These are phyloP conservation scores for Guyanaporus albipodus DNA, from an alignment of 768 basidiomycete species.

Conservation along the genomic window DNA sequence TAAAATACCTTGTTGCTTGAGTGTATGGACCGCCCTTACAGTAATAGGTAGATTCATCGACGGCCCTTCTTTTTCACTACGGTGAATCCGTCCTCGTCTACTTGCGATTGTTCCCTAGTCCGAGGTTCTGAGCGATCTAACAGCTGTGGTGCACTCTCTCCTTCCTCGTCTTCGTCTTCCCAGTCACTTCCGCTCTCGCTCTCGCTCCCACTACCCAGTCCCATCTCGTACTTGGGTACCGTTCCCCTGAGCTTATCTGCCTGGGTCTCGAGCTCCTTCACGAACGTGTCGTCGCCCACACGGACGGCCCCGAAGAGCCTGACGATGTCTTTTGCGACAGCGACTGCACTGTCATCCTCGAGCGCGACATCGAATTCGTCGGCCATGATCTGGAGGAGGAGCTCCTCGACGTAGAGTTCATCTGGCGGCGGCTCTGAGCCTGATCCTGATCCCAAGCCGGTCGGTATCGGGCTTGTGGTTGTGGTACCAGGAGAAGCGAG, in stretches of 20 bases:
- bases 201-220: slow-evolving; percentile 30
- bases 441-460: not conserved
- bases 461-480: not conserved
- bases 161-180: slow-evolving; percentile 42
- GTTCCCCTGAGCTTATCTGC: slow-evolving; percentile 58
- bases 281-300: slow-evolving; percentile 43
- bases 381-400: slow-evolving; percentile 76
- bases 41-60: slow-evolving; percentile 26
- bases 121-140: slow-evolving; percentile 37
- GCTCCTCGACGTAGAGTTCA: slow-evolving; percentile 73
- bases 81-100: slow-evolving; percentile 94
- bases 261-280: slow-evolving; percentile 59
- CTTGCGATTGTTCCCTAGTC: slow-evolving; percentile 54
- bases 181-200: slow-evolving; percentile 42
- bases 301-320: slow-evolving; percentile 57
- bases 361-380: slow-evolving; percentile 85
- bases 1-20: slow-evolving; percentile 23
- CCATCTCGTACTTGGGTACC: slow-evolving; percentile 47
- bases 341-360: slow-evolving; percentile 80
- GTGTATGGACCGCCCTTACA: not conserved
- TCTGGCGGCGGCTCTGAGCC: slow-evolving; percentile 39
- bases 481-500: no score
- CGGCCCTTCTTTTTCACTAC: slow-evolving; percentile 61
- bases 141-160: slow-evolving; percentile 53
- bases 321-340: slow-evolving; percentile 70